Evolutionary conservation across 495 filamentous ascomycete species (phyloP).

Genomic region (Xylaria intraflava): DNA sequence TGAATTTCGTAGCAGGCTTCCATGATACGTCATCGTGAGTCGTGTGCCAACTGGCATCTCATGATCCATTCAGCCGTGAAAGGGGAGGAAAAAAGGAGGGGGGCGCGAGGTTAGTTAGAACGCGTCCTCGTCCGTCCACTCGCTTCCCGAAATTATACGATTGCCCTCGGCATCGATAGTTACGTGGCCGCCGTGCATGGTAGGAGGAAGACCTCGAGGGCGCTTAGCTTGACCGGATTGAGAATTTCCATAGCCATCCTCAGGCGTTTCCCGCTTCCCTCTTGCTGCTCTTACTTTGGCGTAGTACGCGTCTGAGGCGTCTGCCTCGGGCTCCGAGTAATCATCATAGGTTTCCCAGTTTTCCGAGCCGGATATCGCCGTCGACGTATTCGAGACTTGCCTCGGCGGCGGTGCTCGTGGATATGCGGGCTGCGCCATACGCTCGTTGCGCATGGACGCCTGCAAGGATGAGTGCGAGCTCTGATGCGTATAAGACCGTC

Average conservation of each 20-base stretch:
- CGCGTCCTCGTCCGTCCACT: slow-evolving; percentile 52
- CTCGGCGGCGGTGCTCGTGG: slow-evolving; percentile 38
- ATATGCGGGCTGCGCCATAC: slow-evolving; percentile 26
- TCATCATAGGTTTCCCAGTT: slow-evolving; percentile 96
- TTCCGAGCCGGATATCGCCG: slow-evolving; percentile 63
- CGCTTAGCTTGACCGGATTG: slow-evolving; percentile 29
- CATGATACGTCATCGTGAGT: slow-evolving; percentile 15
- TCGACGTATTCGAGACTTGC: slow-evolving; percentile 67
- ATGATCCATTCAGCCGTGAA: slow-evolving; percentile 18
- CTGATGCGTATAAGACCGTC: slow-evolving; percentile 17
- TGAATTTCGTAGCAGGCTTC: not conserved
- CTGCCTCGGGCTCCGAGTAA: slow-evolving; percentile 64
- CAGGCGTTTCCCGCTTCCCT: slow-evolving; percentile 42
- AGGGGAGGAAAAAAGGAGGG: not conserved
- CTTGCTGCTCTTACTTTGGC: slow-evolving; percentile 62
- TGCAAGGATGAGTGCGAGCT: slow-evolving; percentile 33
- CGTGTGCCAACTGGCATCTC: slow-evolving; percentile 13
- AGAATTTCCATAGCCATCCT: slow-evolving; percentile 49
- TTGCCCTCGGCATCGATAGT: slow-evolving; percentile 43
- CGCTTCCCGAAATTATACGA: slow-evolving; percentile 45
- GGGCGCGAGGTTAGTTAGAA: slow-evolving; percentile 25
- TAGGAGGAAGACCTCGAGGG: slow-evolving; percentile 32
- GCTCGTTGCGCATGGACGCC: slow-evolving; percentile 34
- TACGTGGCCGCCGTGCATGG: slow-evolving; percentile 26
- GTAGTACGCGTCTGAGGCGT: slow-evolving; percentile 69